phyloP scores from a whole-genome alignment of 2,329 filamentous ascomycete genomes.

The Aspergillus udagawae region DNA sequence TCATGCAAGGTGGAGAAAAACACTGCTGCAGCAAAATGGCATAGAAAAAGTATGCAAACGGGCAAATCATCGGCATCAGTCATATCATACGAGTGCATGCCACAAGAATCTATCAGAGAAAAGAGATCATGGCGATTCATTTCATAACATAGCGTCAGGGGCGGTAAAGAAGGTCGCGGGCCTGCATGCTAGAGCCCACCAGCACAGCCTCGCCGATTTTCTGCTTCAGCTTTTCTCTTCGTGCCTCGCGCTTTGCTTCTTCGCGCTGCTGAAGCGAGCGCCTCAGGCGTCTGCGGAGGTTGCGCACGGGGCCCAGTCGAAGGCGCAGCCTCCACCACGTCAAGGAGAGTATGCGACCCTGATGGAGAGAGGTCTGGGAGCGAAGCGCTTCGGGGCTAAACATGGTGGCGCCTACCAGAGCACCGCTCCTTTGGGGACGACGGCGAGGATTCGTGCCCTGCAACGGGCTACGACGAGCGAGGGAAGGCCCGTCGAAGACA shows the following conservation, averaged over 20 bases:
- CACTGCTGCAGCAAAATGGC: too few species aligned
- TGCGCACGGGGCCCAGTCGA: slow-evolving; percentile 49
- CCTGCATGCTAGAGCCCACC: slow-evolving; percentile 17
- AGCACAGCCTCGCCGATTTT: slow-evolving; percentile 42
- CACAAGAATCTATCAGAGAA: neutral
- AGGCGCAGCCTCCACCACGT: slow-evolving; percentile 46
- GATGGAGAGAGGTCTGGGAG: slow-evolving; percentile 29
- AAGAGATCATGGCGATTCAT: neutral
- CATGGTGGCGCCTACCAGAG: slow-evolving; percentile 26
- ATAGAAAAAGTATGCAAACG: too few species aligned
- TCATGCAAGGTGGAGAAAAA: too few species aligned
- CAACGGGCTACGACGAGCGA: slow-evolving; percentile 29
- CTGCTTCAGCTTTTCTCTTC: slow-evolving; percentile 50
- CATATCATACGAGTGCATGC: too few species aligned
- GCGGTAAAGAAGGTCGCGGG: slow-evolving; percentile 4
- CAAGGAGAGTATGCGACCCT: slow-evolving; percentile 27
- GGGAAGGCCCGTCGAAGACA: slow-evolving; percentile 38
- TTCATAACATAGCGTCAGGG: slow-evolving; percentile 9
- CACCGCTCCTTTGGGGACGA: slow-evolving; percentile 26
- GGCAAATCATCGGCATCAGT: too few species aligned
- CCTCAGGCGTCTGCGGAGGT: slow-evolving; percentile 46
- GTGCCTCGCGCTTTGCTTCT: slow-evolving; percentile 48
- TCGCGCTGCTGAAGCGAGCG: slow-evolving; percentile 41
- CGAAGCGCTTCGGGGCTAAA: slow-evolving; percentile 24
- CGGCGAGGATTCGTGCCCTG: slow-evolving; percentile 19